Evolutionary conservation across 371 early-diverging fungal species (phyloP).

Genomic region (Lichtheimia ramosa): DNA sequence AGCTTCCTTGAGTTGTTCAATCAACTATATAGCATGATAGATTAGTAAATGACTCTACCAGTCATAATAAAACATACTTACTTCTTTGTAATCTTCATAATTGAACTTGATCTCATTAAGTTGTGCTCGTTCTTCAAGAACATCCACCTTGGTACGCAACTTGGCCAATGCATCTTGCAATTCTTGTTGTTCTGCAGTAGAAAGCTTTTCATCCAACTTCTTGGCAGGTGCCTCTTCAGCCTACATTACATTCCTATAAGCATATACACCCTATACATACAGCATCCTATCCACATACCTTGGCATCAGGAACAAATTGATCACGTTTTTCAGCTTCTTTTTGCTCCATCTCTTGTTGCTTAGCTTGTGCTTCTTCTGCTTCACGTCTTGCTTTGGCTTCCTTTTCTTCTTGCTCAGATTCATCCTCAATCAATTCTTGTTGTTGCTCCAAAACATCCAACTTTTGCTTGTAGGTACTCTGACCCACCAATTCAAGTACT

Average conservation of each 20-base stretch:
- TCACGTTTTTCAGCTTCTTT: constrained; percentile 36
- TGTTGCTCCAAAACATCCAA: constrained; percentile 92
- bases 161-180: constrained; percentile 63
- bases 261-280: too few relatives aligned
- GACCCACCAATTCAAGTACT: constrained; percentile 82
- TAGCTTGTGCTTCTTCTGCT: constrained; percentile 36
- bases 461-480: constrained; percentile 88
- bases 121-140: constrained; percentile 66
- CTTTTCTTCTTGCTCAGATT: constrained; percentile 69
- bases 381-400: constrained; percentile 52
- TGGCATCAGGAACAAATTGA: constrained; percentile 24
- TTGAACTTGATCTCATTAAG: constrained; percentile 64
- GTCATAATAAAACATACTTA: constrained; percentile 13
- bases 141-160: constrained; percentile 62
- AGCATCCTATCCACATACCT: constrained; percentile 4
- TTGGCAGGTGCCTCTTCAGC: constrained; percentile 10
- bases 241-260: constrained; percentile 3
- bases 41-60: background rate
- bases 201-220: constrained; percentile 48
- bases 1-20: constrained; percentile 60
- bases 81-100: constrained; percentile 67
- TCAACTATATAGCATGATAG: constrained; percentile 29
- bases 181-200: constrained; percentile 64
- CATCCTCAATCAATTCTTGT: constrained; percentile 93
- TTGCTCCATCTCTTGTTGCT: constrained; percentile 33